These are phyloP conservation scores for Amanita thiersii DNA, from an alignment of 768 basidiomycete genomes.

Conservation along the genomic window DNA sequence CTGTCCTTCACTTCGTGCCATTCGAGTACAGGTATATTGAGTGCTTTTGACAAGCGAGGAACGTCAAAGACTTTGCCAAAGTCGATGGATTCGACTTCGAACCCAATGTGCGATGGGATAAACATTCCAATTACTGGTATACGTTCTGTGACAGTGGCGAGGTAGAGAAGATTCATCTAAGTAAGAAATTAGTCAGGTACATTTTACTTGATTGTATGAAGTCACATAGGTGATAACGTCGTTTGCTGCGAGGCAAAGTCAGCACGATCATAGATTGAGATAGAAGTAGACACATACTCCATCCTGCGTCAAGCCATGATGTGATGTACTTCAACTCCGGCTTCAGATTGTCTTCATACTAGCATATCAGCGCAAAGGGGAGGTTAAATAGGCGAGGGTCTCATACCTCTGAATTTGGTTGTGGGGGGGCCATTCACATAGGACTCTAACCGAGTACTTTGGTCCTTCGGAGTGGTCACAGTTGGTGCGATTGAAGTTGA, in stretches of 20 bases:
- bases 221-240: constrained; percentile 69
- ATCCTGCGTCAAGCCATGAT: constrained; percentile 71
- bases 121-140: constrained; percentile 54
- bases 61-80: constrained; percentile 60
- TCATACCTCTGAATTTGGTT: constrained; percentile 44
- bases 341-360: constrained; percentile 49
- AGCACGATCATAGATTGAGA: not conserved
- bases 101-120: constrained; percentile 47
- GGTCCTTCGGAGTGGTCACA: not conserved
- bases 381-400: not conserved
- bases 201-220: not conserved
- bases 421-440: constrained; percentile 46
- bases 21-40: constrained; percentile 46
- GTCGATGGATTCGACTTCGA: constrained; percentile 37
- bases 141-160: constrained; percentile 49
- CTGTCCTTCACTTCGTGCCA: constrained; percentile 56
- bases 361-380: not conserved
- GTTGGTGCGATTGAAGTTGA: constrained; percentile 10
- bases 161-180: constrained; percentile 50
- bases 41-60: constrained; percentile 33
- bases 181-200: not conserved
- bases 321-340: constrained; percentile 58
- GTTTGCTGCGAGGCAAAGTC: constrained; percentile 41
- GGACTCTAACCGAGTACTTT: constrained; percentile 5
- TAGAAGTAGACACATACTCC: constrained; percentile 41